A percentile compares a stretch with the other conserved stretches of the same genome.
Evolutionary conservation across 1,139 yeast species (phyloP).

Genomic region (Pichia kudriavzevii): DNA sequence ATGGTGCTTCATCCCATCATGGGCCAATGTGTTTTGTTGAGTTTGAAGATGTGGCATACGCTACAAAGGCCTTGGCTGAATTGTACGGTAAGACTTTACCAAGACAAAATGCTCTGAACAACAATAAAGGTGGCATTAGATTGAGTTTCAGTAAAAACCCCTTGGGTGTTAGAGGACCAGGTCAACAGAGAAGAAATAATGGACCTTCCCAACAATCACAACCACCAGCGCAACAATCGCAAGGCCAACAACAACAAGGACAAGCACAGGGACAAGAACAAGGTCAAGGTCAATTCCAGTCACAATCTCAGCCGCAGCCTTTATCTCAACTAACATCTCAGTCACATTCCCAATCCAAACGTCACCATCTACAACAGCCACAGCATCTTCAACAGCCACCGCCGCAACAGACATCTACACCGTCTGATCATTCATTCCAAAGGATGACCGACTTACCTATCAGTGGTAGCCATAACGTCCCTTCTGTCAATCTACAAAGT

Average conservation of each 20-base stretch:
- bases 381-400: conserved; percentile 5
- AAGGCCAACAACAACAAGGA: conserved; percentile 1
- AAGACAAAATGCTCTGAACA: conserved; percentile 45
- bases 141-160: conserved; percentile 93
- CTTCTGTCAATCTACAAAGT: too few relatives aligned
- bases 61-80: conserved; percentile 89
- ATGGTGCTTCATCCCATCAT: conserved; percentile 43
- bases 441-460: too few relatives aligned
- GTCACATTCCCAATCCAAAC: neutral
- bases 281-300: neutral
- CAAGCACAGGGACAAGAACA: neutral
- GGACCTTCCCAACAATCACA: neutral
- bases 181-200: conserved; percentile 23
- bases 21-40: conserved; percentile 99
- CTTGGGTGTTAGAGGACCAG: conserved; percentile 80
- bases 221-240: too few relatives aligned
- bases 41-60: conserved; percentile 90
- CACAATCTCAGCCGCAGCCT: neutral
- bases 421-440: too few relatives aligned
- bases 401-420: too few relatives aligned
- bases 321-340: neutral
- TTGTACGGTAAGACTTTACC: conserved; percentile 82
- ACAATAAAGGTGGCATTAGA: conserved; percentile 80
- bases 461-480: too few relatives aligned
- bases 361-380: conserved; percentile 3